Conservation (phyloP, 148 eudicot species). For the Drosera capensis region DNA sequence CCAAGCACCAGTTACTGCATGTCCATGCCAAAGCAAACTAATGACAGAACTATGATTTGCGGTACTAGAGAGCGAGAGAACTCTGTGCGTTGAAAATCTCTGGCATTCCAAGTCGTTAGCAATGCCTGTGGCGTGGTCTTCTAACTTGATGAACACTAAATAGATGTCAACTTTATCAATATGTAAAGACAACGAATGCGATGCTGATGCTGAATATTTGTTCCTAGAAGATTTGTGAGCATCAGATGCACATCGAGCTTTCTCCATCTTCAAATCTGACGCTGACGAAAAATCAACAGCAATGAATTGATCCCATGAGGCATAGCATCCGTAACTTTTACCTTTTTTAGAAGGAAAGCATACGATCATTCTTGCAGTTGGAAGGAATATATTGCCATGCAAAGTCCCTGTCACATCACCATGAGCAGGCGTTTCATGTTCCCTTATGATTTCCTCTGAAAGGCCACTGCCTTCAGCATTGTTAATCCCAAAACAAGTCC, state of each 20-base stretch:
- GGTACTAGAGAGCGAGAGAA: slow-evolving; percentile 35
- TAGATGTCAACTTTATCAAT: slow-evolving; percentile 38
- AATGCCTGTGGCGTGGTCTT: slow-evolving; percentile 13
- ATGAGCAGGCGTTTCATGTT: slow-evolving; percentile 12
- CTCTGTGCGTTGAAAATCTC: slow-evolving; percentile 24
- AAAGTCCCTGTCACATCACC: slow-evolving; percentile 19
- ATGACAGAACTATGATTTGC: slow-evolving; percentile 30
- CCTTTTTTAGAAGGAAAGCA: slow-evolving; percentile 43
- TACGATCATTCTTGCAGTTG: slow-evolving; percentile 55
- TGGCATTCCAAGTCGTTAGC: slow-evolving; percentile 8
- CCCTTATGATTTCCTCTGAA: slow-evolving; percentile 16
- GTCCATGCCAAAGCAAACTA: slow-evolving; percentile 58
- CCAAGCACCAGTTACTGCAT: slow-evolving; percentile 55
- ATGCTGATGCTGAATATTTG: slow-evolving; percentile 18
- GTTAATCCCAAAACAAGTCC: slow-evolving; percentile 16
- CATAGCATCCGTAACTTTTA: slow-evolving; percentile 25
- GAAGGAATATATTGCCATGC: slow-evolving; percentile 41
- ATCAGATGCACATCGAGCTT: slow-evolving; percentile 16
- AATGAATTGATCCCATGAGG: slow-evolving; percentile 63
- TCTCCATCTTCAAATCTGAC: slow-evolving; percentile 17
- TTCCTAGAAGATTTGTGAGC: slow-evolving; percentile 18
- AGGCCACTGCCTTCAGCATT: slow-evolving; percentile 7
- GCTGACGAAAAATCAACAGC: slow-evolving; percentile 50
- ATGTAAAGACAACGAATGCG: slow-evolving; percentile 47
- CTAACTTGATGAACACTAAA: slow-evolving; percentile 19